Base-by-base conservation (phyloP, 2,329 filamentous ascomycete genomes). In the Trichoderma sp. region DNA sequence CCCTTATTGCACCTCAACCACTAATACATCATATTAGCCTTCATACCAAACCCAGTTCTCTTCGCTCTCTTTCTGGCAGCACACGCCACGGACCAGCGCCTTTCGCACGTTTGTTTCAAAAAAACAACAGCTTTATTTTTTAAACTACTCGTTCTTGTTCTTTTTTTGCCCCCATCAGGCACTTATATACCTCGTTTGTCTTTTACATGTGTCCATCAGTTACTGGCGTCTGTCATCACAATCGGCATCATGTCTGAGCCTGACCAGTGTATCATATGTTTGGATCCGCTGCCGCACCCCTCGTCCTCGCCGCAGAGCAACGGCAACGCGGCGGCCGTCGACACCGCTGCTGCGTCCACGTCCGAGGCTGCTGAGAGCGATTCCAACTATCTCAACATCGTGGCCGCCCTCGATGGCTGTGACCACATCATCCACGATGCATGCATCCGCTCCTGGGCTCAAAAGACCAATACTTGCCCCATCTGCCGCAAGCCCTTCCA, bases 401-500 rank as follows among this genome's bases (percentile, higher is more conserved):
- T 90, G 71, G 88, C 89, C 52, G 81, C 86, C 68, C 87, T 91
- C 61, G 84, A 89, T 70, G 91, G 93, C 58, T 99, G 96, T 81
- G 92, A 93, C 70, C 96, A 99, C 84, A 88, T 94, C 74, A 85
- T 99, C 74, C 96, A 99, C 82, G 91, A 99, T 82, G 89, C 91
- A 64, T 99, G 96, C 80, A 86, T 99, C 74, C 91, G 92, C 75
- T 93, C 94, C 74, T 99, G 96, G 96, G 93, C 95, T 57, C 93
- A 96, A 81, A 92, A 96, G 79, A 95, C 96, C 72, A 99, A 98
- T 81, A 97, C 94, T 78, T 99, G 96, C 80, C 96, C 96, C 57
- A 97, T 99, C 80, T 99, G 96, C 82, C 92, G 96, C 74, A 92
- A 93, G 75, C 89, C 87, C 72, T 98, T 99, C 83, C 95, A 98